phyloP scores from a whole-genome alignment of 2,329 filamentous ascomycete genomes.

The Venturia carpophila region DNA sequence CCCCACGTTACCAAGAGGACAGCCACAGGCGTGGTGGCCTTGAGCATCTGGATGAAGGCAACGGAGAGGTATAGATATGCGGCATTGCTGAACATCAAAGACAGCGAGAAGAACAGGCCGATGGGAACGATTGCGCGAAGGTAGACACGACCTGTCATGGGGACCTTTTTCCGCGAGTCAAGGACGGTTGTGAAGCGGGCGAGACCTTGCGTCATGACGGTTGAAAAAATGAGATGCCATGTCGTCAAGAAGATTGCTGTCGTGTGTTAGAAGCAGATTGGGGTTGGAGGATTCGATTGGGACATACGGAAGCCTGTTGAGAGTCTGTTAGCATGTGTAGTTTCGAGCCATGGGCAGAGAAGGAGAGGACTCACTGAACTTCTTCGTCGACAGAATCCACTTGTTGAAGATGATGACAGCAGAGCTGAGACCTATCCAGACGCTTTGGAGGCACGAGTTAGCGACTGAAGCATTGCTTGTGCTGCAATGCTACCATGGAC shows the following conservation, averaged over 20 bases:
- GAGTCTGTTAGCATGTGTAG: conserved; percentile 14
- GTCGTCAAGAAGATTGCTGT: conserved; percentile 62
- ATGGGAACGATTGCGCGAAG: conserved; percentile 25
- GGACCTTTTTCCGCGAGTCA: conserved; percentile 23
- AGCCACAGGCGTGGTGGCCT: conserved; percentile 91
- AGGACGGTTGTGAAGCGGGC: conserved; percentile 23
- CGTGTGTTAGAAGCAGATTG: conserved; percentile 29
- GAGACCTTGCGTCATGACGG: conserved; percentile 24
- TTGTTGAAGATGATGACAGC: conserved; percentile 99
- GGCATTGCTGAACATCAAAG: conserved; percentile 24
- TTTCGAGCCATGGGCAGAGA: not conserved
- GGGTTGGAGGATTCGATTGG: conserved; percentile 8
- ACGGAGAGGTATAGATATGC: conserved; percentile 25
- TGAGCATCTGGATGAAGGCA: conserved; percentile 27
- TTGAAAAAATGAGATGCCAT: conserved; percentile 25
- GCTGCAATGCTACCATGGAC: conserved; percentile 23
- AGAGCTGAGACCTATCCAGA: conserved; percentile 88
- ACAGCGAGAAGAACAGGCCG: conserved; percentile 23
- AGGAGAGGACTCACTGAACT: conserved; percentile 59
- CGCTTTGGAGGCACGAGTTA: conserved; percentile 41
- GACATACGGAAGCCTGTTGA: conserved; percentile 40
- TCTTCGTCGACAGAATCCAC: conserved; percentile 80
- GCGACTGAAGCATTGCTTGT: not conserved
- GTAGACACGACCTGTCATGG: conserved; percentile 24
- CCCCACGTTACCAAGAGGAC: conserved; percentile 85